Conservation (phyloP, 2,329 filamentous ascomycete species). For the Colletotrichum magnum region DNA sequence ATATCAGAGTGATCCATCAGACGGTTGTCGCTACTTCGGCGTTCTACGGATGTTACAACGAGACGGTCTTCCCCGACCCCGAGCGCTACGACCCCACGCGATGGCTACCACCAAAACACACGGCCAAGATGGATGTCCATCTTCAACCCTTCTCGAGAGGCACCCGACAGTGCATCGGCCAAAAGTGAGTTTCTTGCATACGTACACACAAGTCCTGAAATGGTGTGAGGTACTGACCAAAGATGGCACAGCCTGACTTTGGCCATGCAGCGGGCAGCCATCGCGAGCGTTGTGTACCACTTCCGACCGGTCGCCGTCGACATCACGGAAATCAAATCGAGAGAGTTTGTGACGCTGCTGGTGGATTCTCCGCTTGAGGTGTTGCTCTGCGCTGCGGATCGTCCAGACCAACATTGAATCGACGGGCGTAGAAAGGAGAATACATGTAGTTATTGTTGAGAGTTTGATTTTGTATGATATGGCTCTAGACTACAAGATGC, state of each 20-base stretch:
- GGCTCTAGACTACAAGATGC: no score
- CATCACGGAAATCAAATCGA: neutral
- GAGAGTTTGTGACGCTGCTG: constrained; percentile 19
- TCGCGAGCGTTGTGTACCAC: constrained; percentile 4
- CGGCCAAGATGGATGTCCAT: constrained; percentile 17
- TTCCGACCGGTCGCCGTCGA: neutral
- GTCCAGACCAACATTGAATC: no score
- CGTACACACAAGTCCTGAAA: neutral
- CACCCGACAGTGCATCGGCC: constrained; percentile 29
- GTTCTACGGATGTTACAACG: constrained; percentile 20
- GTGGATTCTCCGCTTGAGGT: constrained; percentile 17
- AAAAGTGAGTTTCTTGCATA: constrained; percentile 12
- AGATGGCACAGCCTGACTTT: constrained; percentile 11
- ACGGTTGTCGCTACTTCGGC: constrained; percentile 22
- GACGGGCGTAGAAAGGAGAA: no score
- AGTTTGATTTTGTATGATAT: neutral
- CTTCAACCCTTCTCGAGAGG: constrained; percentile 32
- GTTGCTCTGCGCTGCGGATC: neutral
- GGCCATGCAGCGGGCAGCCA: constrained; percentile 11
- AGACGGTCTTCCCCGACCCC: constrained; percentile 13
- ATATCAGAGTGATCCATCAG: neutral
- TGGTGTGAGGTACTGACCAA: neutral
- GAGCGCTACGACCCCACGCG: constrained; percentile 20
- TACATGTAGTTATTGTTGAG: no score
- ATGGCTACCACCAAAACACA: constrained; percentile 7